Conservation (phyloP, 352 stramenopile genomes). For the Globisporangium cystogenes region DNA sequence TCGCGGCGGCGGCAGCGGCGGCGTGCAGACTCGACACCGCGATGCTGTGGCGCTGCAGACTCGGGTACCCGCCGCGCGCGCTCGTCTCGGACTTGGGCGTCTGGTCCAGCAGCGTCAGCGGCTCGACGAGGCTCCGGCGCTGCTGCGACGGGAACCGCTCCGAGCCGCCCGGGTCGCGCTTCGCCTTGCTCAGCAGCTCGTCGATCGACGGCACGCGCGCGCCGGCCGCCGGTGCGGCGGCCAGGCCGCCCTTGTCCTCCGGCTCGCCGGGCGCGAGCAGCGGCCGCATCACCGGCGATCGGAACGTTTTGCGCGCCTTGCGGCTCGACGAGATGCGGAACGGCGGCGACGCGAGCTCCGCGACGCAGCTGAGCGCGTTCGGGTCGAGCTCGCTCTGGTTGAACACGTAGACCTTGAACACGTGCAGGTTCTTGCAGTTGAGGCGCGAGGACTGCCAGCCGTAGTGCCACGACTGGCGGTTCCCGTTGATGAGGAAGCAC, state of each 20-base stretch:
- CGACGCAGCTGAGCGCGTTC: conserved; percentile 39
- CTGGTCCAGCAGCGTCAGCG: conserved; percentile 12
- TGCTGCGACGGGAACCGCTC: conserved; percentile 11
- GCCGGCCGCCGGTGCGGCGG: neutral
- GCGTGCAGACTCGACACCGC: conserved; percentile 12
- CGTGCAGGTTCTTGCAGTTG: conserved; percentile 83
- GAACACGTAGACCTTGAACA: conserved; percentile 76
- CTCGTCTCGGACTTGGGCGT: conserved; percentile 7
- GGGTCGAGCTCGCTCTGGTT: conserved; percentile 22
- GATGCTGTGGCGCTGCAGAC: conserved; percentile 16
- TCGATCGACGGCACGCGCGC: conserved; percentile 36
- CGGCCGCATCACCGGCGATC: conserved; percentile 32
- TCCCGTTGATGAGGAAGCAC: conserved; percentile 77
- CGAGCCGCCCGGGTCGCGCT: neutral
- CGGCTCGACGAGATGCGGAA: conserved; percentile 81
- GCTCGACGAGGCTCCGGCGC: conserved; percentile 15
- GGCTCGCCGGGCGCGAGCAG: conserved; percentile 6
- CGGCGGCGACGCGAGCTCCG: conserved; percentile 45
- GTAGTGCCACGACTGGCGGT: conserved; percentile 85
- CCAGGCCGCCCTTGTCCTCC: neutral
- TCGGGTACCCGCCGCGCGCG: conserved; percentile 8
- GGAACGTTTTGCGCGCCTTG: conserved; percentile 77
- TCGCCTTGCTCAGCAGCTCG: conserved; percentile 26
- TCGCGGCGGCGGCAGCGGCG: neutral
- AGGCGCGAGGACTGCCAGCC: conserved; percentile 80